Base-by-base conservation (phyloP, 176 grass and related monocot genomes). In the Bonia amplexicaulis region DNA sequence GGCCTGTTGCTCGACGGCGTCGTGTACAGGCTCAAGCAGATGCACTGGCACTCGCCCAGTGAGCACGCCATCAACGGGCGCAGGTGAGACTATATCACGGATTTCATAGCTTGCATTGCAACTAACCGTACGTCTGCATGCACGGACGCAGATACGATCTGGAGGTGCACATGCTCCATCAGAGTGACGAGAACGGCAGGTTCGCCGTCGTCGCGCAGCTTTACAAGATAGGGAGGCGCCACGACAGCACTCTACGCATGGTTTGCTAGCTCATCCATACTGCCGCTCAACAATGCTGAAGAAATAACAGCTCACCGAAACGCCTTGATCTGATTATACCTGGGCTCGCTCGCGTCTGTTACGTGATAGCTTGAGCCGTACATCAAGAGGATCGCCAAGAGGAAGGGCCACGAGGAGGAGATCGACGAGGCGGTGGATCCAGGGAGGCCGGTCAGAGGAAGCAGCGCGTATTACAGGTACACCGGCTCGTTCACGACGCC, bases 31-130 rank as follows among this genome's bases (percentile, higher is more conserved):
- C 84, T 98, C 12, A 82, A 59, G 70, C 89, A 90, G 85, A 80
- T 95, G 93, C 95, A 98, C 84, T 98, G 93, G 93, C 95, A 98
- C 80, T 49, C 85, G 15, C 95, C 95, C 12, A 95, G 93, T 58
- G 95, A 98, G 87, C 95, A 98, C 82, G 47, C 87, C 42, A 47
- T 98, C 71, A 88, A 95, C 48, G 91, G 90, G 3, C 69, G 62
- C n/a, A 82, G 84, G 55, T 96, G 91, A 47, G 46, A 47, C 12
- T 13, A 12, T 0, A 31, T 37, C 2, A 44, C 2, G 42, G 42
- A 44, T 44, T 44, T 44, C 42, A 44, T n/a, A n/a, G n/a, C n/a
- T 37, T 37, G 35, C 35, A 37, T 37, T 37, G 3, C 14, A 48
- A 48, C 5, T 15, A 48, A 48, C 12, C 47, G 3, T n/a, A n/a